Evolutionary conservation across 495 filamentous ascomycete species (phyloP), one percentile per base, ranked within the genome.

Genomic region (Filosporella fistucella): DNA sequence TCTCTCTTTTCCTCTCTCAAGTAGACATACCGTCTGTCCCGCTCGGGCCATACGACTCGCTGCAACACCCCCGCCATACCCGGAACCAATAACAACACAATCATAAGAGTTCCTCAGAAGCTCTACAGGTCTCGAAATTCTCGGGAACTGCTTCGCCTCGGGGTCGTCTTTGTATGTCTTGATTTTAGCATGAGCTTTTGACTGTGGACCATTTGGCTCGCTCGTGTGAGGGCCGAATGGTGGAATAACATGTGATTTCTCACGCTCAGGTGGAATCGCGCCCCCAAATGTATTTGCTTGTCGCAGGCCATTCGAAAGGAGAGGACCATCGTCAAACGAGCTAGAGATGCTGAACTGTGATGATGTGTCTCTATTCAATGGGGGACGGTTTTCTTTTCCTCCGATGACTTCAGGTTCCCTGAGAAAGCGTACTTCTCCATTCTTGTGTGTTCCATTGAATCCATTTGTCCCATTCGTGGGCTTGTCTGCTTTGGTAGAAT

Each of bases 11-110:
- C 81, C 81, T 18, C 76, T 63, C 58, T 86, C 82, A 10, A 86
- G 67, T 4, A 87, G 59, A 39, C 77, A 82, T 18, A 85, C 83
- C 8, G 64, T 68, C 52, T 81, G 67, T 5, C 77, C 77, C 8
- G 74, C 79, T 38, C 81, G 65, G 3, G 81, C 75, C 76, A 82
- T 83, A 20, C 81, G 72, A 43, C 77, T 75, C 1, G 81, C 83
- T 12, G 82, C 79, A 13, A 85, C 78, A 13, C 74, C 80, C 43
- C 81, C 83, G 12, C 81, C 81, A 62, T 85, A 85, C 1, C 82
- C 83, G 14, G 79, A 84, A 0, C 83, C 81, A 37, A 85, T 74
- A 12, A 86, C 76, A 20, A 86, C 75, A 18, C 76, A 75, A 56
- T 87, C 81, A 44, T 85, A 84, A n/a, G 64, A 57, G 30, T 64